Base-by-base conservation (phyloP, 352 stramenopile genomes). In the Phytophthora lateralis region DNA sequence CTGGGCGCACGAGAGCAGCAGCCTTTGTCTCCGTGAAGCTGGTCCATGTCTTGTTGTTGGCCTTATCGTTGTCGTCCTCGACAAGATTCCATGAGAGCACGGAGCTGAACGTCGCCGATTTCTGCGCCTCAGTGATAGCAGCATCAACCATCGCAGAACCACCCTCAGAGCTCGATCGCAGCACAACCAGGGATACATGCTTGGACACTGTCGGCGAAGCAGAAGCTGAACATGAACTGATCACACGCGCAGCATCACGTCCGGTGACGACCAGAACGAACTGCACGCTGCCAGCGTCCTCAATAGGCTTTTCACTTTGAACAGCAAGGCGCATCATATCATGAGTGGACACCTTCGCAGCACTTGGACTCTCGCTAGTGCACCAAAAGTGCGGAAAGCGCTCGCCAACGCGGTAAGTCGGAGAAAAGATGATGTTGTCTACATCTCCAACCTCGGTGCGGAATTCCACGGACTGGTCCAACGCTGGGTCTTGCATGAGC, bases 381-480 rank as follows among this genome's bases (percentile, higher is more conserved):
- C 67, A 78, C 82, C 80, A 92, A 17, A 91, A 72, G 46, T 95
- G 84, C 11, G 86, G 86, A 38, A 93, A 88, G 0, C 86, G 80
- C 54, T 73, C 63, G 1, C 84, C 84, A 9, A 86, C 71, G 11
- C 63, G 21, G 51, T 90, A 90, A 8, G 55, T 52, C 3, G 74
- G 79, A 3, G 56, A 59, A 47, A 82, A 92, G 15, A 89, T 73
- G 18, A 52, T 63, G 41, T 59, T 44, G 21, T 69, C 37, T 4
- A 6, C 48, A 50, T 41, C 26, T 14, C 53, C n/a, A 37, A 68
- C 35, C 12, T 67, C 51, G 0, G 69, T 60, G 11, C 44, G 43
- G 42, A 91, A 90, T 20, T 71, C 46, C 39, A 72, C 80, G 15
- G 82, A 88, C 14, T 66, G 53, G 38, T 90, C 69, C 14, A 92